These are phyloP conservation scores for Scutellaria galericulata DNA, from an alignment of 257 asterid species.

Conservation along the genomic window DNA sequence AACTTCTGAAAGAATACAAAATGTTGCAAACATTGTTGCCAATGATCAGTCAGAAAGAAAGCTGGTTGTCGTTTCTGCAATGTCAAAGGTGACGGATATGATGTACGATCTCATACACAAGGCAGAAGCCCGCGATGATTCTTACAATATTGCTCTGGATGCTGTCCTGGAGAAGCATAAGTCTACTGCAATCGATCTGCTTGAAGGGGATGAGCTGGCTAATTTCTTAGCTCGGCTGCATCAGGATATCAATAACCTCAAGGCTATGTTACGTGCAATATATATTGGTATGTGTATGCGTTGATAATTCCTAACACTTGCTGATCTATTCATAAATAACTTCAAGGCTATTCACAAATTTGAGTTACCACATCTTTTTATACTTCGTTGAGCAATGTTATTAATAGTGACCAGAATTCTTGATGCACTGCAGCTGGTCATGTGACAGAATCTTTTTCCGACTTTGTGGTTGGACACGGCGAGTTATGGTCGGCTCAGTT, in stretches of 20 bases:
- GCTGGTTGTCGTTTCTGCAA: conserved; percentile 92
- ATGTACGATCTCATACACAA: conserved; percentile 88
- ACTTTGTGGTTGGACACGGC: conserved; percentile 98
- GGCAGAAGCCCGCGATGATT: conserved; percentile 83
- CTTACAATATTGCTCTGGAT: conserved; percentile 67
- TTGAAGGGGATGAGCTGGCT: conserved; percentile 74
- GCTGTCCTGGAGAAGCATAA: conserved; percentile 84
- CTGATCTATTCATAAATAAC: neutral
- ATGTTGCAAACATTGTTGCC: conserved; percentile 80
- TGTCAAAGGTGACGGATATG: conserved; percentile 98
- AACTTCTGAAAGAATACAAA: conserved; percentile 78
- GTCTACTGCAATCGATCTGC: conserved; percentile 76
- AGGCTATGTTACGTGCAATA: conserved; percentile 93
- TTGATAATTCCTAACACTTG: neutral
- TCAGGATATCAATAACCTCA: conserved; percentile 79
- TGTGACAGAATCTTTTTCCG: conserved; percentile 95
- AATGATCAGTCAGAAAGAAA: conserved; percentile 76
- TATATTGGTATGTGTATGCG: conserved; percentile 66
- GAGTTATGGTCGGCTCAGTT: conserved; percentile 97
- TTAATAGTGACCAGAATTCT: conserved; percentile 26
- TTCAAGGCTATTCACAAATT: neutral
- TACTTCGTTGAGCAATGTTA: conserved; percentile 18
- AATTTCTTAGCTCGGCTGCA: conserved; percentile 66
- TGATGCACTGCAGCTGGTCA: conserved; percentile 89
- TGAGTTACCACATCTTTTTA: conserved; percentile 1